Base-by-base conservation (phyloP, 2,329 filamentous ascomycete genomes). In the Magnaporthiopsis rhizophila region DNA sequence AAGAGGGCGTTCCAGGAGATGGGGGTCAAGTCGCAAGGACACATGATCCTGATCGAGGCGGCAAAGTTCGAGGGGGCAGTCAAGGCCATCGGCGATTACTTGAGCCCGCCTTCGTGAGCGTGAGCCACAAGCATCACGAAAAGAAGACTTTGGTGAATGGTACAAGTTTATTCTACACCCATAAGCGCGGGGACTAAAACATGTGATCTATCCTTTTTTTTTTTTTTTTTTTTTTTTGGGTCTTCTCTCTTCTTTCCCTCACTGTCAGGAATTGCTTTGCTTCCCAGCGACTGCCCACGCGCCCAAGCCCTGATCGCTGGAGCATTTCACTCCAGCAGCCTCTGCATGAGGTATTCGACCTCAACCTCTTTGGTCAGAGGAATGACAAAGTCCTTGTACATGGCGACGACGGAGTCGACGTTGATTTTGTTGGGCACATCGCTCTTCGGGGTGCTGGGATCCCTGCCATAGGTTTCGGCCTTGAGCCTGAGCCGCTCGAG, bases 311-410 rank as follows among this genome's bases (percentile, higher is more conserved):
- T 6, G 57, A 15, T 13, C 3, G 26, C 26, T 2, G 26, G 57
- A 18, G 57, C 57, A 9, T 56, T 7, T 24, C 38, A 32, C n/a
- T 65, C 34, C 38, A 99, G 79, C 38, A 99, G 79, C 68, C 95
- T 85, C 77, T 98, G 92, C 91, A 99, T 96, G 70, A 99, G 81
- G 75, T 99, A 99, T 71, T 99, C 95, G 12, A 99, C 92, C 81
- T 99, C 95, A 57, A 99, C 94, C 68, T 92, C 89, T 77, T 99
- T 99, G n/a, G 95, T 99, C 75, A 98, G 78, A 0, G 95, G 95
- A 70, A 99, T 99, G 66, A 99, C 93, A 77, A 90, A 91, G 75
- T 97, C 86, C 83, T 87, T 86, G 79, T 97, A 97, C 89, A 96
- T 94, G 67, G 84, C 82, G 62, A 96, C 91, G 30, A 97, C 92